These are phyloP conservation scores for Rubia yunnanensis DNA, from an alignment of 257 asterid genomes.

Conservation along the genomic window DNA sequence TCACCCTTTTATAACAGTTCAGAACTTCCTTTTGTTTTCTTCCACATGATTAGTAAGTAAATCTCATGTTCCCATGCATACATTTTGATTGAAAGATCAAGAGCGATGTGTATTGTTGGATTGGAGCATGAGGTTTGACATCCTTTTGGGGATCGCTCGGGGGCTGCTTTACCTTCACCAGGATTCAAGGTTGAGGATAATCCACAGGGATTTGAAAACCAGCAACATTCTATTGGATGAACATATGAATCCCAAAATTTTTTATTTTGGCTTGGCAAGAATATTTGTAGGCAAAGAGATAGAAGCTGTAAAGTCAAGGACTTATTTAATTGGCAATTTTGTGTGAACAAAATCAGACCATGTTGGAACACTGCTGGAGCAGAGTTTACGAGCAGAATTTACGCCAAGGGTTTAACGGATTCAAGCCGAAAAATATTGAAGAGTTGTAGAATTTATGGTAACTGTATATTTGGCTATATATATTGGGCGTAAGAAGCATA, in stretches of 20 bases:
- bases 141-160: neutral
- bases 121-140: neutral
- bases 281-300: neutral
- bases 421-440: too few relatives aligned
- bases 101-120: neutral
- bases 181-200: neutral
- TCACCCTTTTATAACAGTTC: too few relatives aligned
- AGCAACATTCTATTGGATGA: neutral
- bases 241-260: neutral
- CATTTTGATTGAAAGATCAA: neutral
- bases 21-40: too few relatives aligned
- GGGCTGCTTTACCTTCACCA: conserved; percentile 1
- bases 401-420: too few relatives aligned
- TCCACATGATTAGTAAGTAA: neutral
- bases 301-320: too few relatives aligned
- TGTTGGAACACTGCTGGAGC: too few relatives aligned
- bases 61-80: neutral
- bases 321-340: too few relatives aligned
- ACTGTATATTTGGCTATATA: too few relatives aligned
- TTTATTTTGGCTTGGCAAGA: neutral
- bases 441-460: too few relatives aligned
- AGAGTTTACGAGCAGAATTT: too few relatives aligned
- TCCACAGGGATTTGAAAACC: neutral
- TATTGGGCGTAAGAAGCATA: too few relatives aligned
- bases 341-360: too few relatives aligned